Conservation (phyloP, 768 basidiomycete genomes). For the Omphalotus guepiniiformis region DNA sequence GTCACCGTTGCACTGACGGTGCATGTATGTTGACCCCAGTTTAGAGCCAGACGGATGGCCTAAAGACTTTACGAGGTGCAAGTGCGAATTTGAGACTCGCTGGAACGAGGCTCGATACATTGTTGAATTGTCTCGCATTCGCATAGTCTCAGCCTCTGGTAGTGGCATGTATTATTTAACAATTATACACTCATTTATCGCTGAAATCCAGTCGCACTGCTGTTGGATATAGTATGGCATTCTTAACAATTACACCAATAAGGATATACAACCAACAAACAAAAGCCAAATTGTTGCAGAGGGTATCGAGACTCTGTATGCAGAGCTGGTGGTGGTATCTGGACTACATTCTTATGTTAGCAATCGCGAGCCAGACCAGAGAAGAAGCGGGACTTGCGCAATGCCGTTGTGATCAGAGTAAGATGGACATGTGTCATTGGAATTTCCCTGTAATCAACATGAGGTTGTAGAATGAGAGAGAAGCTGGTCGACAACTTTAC, state of each 20-base stretch:
- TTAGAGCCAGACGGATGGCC: no score
- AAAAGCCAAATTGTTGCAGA: conserved; percentile 5
- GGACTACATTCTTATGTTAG: conserved; percentile 24
- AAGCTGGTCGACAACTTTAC: conserved; percentile 12
- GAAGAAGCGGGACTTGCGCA: conserved; percentile 42
- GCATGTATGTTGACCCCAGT: no score
- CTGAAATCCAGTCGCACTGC: background rate
- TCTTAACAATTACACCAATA: background rate
- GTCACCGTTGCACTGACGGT: no score
- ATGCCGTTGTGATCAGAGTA: conserved; percentile 65
- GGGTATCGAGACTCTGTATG: conserved; percentile 14
- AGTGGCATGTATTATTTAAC: conserved; percentile 1
- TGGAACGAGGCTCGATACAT: background rate
- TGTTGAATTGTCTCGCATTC: background rate
- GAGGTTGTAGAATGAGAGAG: background rate
- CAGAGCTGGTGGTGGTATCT: conserved; percentile 29
- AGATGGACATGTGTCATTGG: conserved; percentile 58
- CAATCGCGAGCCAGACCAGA: background rate
- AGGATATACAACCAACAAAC: background rate
- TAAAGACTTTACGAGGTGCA: no score
- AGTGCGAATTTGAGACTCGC: no score
- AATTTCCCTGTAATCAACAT: conserved; percentile 34
- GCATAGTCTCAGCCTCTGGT: background rate
- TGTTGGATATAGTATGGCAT: no score
- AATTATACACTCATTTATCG: background rate